Evolutionary conservation across 2,329 filamentous ascomycete species (phyloP), one percentile per base, ranked within the genome.

Genomic region (Talaromyces sp.): DNA sequence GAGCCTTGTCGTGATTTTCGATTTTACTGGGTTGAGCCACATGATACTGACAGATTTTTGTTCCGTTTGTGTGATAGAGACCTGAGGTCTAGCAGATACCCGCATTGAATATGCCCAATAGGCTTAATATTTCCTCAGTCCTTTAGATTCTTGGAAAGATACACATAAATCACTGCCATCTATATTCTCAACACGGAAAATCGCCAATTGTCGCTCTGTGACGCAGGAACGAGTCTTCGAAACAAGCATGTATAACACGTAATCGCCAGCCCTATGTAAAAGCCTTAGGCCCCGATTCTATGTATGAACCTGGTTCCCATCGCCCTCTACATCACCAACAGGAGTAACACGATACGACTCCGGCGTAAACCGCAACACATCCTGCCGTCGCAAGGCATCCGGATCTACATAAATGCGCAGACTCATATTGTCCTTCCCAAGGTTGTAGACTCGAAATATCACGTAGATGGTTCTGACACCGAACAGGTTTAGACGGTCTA

Each of bases 321-420:
- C 17, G 6, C 22, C 25, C 22, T 25, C 19, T 49, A 8, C 11
- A 3, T 31, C 7, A n/a, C 31, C 17, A 9, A 31, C 25, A 50
- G 22, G 47, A 50, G 6, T 50, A 17, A 50, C 47, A 31, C 47
- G 4, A 50, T 50, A 50, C 47, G 47, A 50, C 8, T 50, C 47
- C 25, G 25, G 2, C 47, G 25, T 31, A 50, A 50, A 50, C 47
- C 25, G 47, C 47, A 50, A 50, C 47, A 2, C 25, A 8, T n/a
- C 6, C 22, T n/a, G 47, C 15, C 15, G 47, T 31, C 25, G 13
- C 47, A 31, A 6, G 1, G 25, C 41, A 5, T 77, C 74, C 0
- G 75, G 80, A 69, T 83, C 76, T 0, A 83, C 56, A 61, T 78
- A 82, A 0, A 82, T 43, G 35, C 70, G 74, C 43, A 81, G 19